Evolutionary conservation across 495 filamentous ascomycete genomes (phyloP), one percentile per base, ranked within the genome.

Genomic region (Neurospora africana): DNA sequence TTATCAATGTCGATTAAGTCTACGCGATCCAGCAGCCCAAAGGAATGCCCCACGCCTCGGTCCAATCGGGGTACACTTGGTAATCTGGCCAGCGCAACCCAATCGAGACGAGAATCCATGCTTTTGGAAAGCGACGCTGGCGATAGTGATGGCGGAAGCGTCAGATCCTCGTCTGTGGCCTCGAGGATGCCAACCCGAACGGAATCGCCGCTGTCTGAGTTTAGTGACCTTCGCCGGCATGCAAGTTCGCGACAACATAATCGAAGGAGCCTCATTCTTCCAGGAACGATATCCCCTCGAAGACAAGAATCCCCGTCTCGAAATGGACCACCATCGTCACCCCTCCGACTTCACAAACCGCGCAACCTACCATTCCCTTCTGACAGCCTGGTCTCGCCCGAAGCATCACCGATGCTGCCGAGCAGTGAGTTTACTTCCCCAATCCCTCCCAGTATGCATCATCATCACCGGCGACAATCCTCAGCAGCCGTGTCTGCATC

Each of bases 381-480:
- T 30, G 94, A 98, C 72, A 88, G 86, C 68, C 76, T 97, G 68
- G 88, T 90, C 30, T 98, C 95, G 8, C 95, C 95, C 5, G 89
- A 97, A 71, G 90, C 91, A 2, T 99, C 95, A 5, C 95, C 95
- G 5, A 91, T 95, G 75, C 86, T 97, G 17, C 88, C 92, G 33
- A 87, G 87, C 30, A 90, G 89, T 75, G 95, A 98, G 75, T 88
- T 97, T 77, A 87, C 87, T 15, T 93, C 93, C 15, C 92, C 93
- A 75, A 88, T 75, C 69, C 41, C 78, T 13, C 76, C 79, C 39
- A 79, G 87, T 58, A 83, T 83, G 72, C 87, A 88, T 75, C 93
- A 96, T 75, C 93, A 96, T 76, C 95, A 98, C 80, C 91, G 95
- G 38, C 89, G 95, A 68, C 93, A 98, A 78, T 98, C 95, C 0